These are phyloP conservation scores for Axilococcus clingmanii DNA, from an alignment of 139 green algal genomes.

Conservation along the genomic window DNA sequence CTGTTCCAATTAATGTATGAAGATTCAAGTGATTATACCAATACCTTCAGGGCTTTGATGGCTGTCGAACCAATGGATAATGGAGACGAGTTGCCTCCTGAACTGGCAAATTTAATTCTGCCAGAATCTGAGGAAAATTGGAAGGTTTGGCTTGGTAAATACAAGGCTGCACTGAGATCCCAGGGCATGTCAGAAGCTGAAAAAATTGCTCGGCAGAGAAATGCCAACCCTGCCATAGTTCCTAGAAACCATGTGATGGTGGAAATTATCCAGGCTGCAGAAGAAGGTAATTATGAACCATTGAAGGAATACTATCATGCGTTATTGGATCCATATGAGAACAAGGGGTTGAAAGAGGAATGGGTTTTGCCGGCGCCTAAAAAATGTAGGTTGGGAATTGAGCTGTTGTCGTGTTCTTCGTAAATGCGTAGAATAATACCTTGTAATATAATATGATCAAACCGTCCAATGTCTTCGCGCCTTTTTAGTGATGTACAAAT, in stretches of 20 bases:
- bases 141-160: slow-evolving; percentile 44
- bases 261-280: slow-evolving; percentile 55
- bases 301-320: slow-evolving; percentile 33
- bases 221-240: slow-evolving; percentile 65
- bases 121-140: slow-evolving; percentile 36
- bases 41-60: slow-evolving; percentile 55
- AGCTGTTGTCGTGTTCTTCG: slow-evolving; percentile 59
- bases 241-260: slow-evolving; percentile 76
- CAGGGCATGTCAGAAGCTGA: neutral
- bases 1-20: slow-evolving; percentile 56
- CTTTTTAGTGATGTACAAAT: too few relatives aligned
- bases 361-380: slow-evolving; percentile 40
- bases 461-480: too few relatives aligned
- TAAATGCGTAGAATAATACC: slow-evolving; percentile 1
- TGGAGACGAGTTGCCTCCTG: slow-evolving; percentile 12
- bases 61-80: neutral
- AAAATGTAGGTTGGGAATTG: slow-evolving; percentile 55
- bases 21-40: slow-evolving; percentile 64
- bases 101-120: slow-evolving; percentile 7
- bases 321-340: slow-evolving; percentile 49
- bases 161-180: neutral
- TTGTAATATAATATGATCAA: too few relatives aligned
- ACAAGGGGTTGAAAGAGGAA: slow-evolving; percentile 42
- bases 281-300: slow-evolving; percentile 40
- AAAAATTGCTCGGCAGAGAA: slow-evolving; percentile 26